A percentile compares a stretch with the other conserved stretches of the same genome.
Evolutionary conservation across 139 green algal species (phyloP).

Genomic region (Picochlorum sp.): DNA sequence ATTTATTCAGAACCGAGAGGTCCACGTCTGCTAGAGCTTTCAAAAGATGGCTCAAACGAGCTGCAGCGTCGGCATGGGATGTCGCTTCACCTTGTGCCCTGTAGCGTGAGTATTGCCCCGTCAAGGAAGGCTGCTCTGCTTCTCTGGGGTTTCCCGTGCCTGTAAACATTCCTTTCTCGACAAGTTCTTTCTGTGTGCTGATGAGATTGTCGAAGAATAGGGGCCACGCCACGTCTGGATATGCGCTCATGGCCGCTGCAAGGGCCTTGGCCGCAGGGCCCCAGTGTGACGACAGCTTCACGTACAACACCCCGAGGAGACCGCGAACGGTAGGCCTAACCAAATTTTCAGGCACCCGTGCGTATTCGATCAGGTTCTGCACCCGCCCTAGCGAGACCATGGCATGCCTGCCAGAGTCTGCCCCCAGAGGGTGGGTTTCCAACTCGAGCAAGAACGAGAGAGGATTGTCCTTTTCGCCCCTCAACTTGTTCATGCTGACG

Average conservation of each 20-base stretch:
- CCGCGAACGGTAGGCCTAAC: constrained; percentile 25
- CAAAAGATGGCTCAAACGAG: constrained; percentile 45
- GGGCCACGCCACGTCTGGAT: constrained; percentile 37
- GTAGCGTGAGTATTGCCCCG: not conserved
- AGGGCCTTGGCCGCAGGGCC: constrained; percentile 44
- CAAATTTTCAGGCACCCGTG: constrained; percentile 41
- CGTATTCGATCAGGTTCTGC: constrained; percentile 53
- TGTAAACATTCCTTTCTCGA: constrained; percentile 9
- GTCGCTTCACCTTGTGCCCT: no score
- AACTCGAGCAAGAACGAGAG: not conserved
- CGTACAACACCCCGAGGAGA: constrained; percentile 58
- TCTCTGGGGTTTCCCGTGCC: not conserved
- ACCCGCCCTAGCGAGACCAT: constrained; percentile 46
- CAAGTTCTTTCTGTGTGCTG: constrained; percentile 36
- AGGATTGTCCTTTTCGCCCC: no score
- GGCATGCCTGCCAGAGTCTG: constrained; percentile 38
- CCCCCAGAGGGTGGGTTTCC: constrained; percentile 9
- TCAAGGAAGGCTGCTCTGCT: not conserved
- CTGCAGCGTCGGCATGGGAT: constrained; percentile 30
- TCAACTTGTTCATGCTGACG: no score
- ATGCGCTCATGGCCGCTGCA: constrained; percentile 35
- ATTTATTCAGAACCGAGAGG: constrained; percentile 30
- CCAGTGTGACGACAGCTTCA: constrained; percentile 70
- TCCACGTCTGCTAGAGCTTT: constrained; percentile 31
- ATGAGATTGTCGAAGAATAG: constrained; percentile 35